Evolutionary conservation across 2,329 filamentous ascomycete genomes (phyloP), one percentile per base, ranked within the genome.

Genomic region (Colletotrichum zoysiae): DNA sequence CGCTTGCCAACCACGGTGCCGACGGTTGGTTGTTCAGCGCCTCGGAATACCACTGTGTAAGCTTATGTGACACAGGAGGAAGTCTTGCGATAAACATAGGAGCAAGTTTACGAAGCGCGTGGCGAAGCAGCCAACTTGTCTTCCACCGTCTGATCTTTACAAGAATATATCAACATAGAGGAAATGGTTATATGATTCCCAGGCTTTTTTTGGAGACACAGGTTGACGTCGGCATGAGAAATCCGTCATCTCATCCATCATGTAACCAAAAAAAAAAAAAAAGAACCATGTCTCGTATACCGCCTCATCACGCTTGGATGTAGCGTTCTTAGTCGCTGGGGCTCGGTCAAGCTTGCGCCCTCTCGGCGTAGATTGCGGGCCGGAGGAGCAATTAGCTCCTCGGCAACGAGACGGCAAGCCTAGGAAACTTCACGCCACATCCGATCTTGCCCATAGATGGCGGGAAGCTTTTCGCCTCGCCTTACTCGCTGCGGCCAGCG

Each of bases 71-170:
- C 42, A 40, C 40, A 42, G 30, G 33, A 8, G 11, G 5, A 46
- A 62, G 57, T 16, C n/a, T 33, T 18, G 16, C 1, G 46, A 5
- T 30, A 64, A 55, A 53, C 65, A 53, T 64, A 48, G 9, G 60
- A 44, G 30, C 33, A 26, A 16, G 51, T 51, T 23, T 44, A 5
- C 5, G 11, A 35, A 23, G 6, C 30, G n/a, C 65, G 42, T 63
- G n/a, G 59, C 59, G 16, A 53, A 59, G 58, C 9, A 48, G 65
- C 69, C 30, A 46, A 33, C 44, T 16, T 14, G 23, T 55, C 48
- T 55, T 60, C 20, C 5, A 33, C 23, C 65, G 42, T 71, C 69
- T n/a, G 53, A 69, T 59, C 57, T 58, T 2, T 2, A 16, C 23
- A 55, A 26, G 26, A 40, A 30, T 14, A 40, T 5, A 2, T n/a